phyloP scores from a whole-genome alignment of 2,329 filamentous ascomycete genomes.

The Ceratocystis harringtonii region DNA sequence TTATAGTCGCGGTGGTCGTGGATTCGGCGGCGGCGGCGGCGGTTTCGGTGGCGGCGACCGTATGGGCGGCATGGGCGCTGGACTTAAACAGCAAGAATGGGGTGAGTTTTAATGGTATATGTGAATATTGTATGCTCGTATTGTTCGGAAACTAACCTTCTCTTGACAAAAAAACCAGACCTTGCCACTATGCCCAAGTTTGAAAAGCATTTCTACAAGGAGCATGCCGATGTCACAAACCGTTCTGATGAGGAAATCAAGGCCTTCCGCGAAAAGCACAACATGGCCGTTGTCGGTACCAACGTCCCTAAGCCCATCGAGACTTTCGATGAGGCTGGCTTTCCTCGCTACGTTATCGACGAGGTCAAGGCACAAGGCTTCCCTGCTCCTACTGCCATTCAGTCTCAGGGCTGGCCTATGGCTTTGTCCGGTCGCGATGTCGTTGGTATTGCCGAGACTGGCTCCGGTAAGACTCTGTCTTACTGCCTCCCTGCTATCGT shows the following conservation, averaged over 20 bases:
- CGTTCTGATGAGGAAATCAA: slow-evolving; percentile 70
- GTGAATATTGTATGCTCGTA: no score
- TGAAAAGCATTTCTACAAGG: slow-evolving; percentile 99
- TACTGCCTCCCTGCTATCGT: slow-evolving; percentile 98
- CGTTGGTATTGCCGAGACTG: slow-evolving; percentile 97
- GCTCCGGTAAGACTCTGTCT: slow-evolving; percentile 96
- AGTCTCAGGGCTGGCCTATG: slow-evolving; percentile 99
- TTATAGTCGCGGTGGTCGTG: slow-evolving; percentile 25
- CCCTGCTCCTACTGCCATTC: slow-evolving; percentile 81
- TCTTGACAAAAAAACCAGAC: slow-evolving; percentile 37
- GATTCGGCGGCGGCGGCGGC: slow-evolving; percentile 25
- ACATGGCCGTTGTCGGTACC: slow-evolving; percentile 66
- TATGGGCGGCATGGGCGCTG: slow-evolving; percentile 81
- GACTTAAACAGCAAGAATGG: slow-evolving; percentile 78
- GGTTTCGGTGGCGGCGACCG: slow-evolving; percentile 68
- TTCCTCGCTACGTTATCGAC: slow-evolving; percentile 92
- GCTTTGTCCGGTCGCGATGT: slow-evolving; percentile 94
- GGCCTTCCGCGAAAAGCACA: slow-evolving; percentile 69
- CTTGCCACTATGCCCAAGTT: slow-evolving; percentile 73
- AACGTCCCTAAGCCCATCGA: slow-evolving; percentile 88
- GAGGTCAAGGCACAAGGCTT: slow-evolving; percentile 99
- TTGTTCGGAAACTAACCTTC: not conserved
- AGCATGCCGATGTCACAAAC: slow-evolving; percentile 61
- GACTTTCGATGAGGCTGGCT: slow-evolving; percentile 94
- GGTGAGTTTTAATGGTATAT: slow-evolving; percentile 39